These are phyloP conservation scores for Irpex rosettiformis DNA, from an alignment of 1,284 basidiomycete genomes.

Conservation along the genomic window DNA sequence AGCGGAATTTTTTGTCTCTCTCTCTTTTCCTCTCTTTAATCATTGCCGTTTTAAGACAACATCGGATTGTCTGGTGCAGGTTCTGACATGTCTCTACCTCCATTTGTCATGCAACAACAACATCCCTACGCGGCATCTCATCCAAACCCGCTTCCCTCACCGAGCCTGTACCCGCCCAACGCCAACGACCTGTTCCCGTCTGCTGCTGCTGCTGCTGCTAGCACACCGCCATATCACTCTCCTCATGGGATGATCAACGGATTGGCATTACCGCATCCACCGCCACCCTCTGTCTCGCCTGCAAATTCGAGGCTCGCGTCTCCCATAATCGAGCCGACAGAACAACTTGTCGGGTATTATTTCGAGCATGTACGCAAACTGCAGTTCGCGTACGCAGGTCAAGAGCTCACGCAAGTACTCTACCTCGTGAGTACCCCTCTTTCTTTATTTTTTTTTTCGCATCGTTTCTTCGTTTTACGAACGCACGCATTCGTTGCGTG, in stretches of 20 bases:
- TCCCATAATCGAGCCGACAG: conserved; percentile 11
- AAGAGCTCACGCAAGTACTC: conserved; percentile 53
- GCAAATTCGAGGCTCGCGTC: conserved; percentile 1
- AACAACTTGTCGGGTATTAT: conserved; percentile 55
- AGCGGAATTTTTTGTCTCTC: not conserved
- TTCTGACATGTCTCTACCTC: conserved; percentile 11
- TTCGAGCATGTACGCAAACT: conserved; percentile 61
- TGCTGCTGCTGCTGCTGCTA: not conserved
- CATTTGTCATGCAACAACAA: conserved; percentile 4
- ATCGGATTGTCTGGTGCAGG: not conserved
- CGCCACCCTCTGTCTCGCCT: conserved; percentile 7
- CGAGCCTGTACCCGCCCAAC: not conserved
- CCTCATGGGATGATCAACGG: conserved; percentile 8
- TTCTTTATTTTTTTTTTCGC: not conserved
- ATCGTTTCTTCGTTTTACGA: no score
- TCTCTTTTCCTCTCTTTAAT: not conserved
- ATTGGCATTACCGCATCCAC: conserved; percentile 2
- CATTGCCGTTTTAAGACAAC: not conserved
- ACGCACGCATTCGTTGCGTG: no score
- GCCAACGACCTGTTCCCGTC: not conserved
- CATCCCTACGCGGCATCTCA: not conserved
- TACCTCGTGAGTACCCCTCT: conserved; percentile 46
- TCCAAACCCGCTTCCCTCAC: no score
- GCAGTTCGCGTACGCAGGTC: conserved; percentile 56
- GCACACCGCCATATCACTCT: not conserved